These are phyloP conservation scores for Sphagnum contortum DNA, from an alignment of 225 moss, liverwort and hornwort genomes.

Conservation along the genomic window DNA sequence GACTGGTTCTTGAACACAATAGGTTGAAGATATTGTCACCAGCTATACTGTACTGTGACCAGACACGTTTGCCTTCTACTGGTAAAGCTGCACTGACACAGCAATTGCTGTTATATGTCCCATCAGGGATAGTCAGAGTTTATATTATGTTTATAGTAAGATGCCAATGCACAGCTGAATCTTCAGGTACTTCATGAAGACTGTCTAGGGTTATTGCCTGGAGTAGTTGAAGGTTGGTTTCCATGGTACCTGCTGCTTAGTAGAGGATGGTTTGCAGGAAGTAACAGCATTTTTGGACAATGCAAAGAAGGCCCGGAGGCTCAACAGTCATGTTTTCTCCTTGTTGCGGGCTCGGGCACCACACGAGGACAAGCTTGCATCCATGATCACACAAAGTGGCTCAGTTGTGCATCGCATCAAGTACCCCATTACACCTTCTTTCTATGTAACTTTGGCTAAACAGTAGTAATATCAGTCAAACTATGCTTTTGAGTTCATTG, in stretches of 20 bases:
- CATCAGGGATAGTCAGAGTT: too few relatives aligned
- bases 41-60: neutral
- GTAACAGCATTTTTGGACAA: conserved; percentile 57
- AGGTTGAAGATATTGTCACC: neutral
- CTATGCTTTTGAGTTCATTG: too few relatives aligned
- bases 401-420: conserved; percentile 55
- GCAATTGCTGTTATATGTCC: too few relatives aligned
- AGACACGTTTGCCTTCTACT: too few relatives aligned
- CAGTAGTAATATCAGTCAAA: conserved; percentile 3
- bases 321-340: conserved; percentile 65
- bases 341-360: conserved; percentile 65
- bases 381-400: conserved; percentile 66
- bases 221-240: neutral
- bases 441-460: conserved; percentile 23
- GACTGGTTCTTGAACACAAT: too few relatives aligned
- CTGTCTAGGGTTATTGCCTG: too few relatives aligned
- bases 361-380: conserved; percentile 70
- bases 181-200: too few relatives aligned
- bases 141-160: too few relatives aligned
- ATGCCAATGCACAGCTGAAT: too few relatives aligned
- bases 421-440: conserved; percentile 61
- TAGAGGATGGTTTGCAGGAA: conserved; percentile 23
- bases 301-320: conserved; percentile 64
- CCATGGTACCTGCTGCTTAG: neutral
- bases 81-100: too few relatives aligned